Conservation (phyloP, 2,329 filamentous ascomycete species). For the Hymenoscyphus linearis region DNA sequence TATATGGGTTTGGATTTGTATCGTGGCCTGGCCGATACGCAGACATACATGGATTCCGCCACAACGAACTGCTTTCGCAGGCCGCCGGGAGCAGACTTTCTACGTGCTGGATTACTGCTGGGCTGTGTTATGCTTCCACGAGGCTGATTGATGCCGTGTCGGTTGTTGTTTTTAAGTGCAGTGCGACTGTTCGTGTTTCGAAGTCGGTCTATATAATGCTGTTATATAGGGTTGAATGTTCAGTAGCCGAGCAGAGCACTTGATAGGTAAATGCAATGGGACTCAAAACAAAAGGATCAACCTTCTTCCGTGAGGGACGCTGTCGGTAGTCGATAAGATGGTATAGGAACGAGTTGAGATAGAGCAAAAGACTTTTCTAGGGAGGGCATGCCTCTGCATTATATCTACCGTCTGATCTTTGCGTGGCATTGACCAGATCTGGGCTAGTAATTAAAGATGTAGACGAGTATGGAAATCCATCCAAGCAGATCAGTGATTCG, state of each 20-base stretch:
- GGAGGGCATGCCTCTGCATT: constrained; percentile 29
- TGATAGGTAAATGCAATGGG: constrained; percentile 21
- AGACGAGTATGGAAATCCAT: constrained; percentile 37
- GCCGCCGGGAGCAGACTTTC: constrained; percentile 53
- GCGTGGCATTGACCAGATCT: constrained; percentile 27
- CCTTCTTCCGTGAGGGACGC: constrained; percentile 27
- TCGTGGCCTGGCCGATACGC: constrained; percentile 56
- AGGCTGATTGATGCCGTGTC: constrained; percentile 23
- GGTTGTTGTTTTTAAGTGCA: constrained; percentile 27
- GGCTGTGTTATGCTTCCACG: constrained; percentile 28
- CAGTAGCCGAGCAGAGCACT: constrained; percentile 28
- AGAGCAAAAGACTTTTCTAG: constrained; percentile 13
- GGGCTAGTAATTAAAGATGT: constrained; percentile 28
- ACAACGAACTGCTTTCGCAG: constrained; percentile 73
- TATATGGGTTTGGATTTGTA: constrained; percentile 58
- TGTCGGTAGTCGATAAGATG: constrained; percentile 19
- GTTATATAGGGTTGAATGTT: constrained; percentile 28
- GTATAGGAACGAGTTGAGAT: constrained; percentile 20
- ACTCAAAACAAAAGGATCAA: constrained; percentile 27
- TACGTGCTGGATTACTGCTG: constrained; percentile 30
- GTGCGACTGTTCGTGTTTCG: constrained; percentile 28
- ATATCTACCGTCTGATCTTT: constrained; percentile 33
- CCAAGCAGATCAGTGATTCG: constrained; percentile 45
- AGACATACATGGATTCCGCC: constrained; percentile 64
- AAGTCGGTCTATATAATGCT: constrained; percentile 28